phyloP scores from a whole-genome alignment of 139 green algal genomes.

The Tetratostichococcus sp. region DNA sequence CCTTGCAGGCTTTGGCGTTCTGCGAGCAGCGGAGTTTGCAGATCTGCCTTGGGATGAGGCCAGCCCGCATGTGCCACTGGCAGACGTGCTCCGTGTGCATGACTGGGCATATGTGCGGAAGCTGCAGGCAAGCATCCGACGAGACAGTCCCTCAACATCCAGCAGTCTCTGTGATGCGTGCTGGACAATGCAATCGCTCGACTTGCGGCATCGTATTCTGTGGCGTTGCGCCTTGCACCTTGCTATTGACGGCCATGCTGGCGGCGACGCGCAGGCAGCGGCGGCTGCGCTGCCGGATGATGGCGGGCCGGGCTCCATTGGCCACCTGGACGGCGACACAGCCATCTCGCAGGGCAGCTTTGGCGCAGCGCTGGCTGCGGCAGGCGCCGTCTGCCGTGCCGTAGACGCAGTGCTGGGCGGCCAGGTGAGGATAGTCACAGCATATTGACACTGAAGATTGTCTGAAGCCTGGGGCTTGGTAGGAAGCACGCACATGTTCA shows the following conservation, averaged over 20 bases:
- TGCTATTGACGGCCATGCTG: too few relatives aligned
- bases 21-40: conserved; percentile 52
- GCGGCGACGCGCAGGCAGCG: background rate
- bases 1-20: conserved; percentile 45
- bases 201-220: too few relatives aligned
- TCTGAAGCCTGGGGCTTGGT: too few relatives aligned
- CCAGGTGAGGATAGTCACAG: too few relatives aligned
- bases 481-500: too few relatives aligned
- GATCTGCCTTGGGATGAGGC: conserved; percentile 47
- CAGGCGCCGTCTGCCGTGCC: conserved; percentile 61
- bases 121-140: conserved; percentile 43
- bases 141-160: too few relatives aligned
- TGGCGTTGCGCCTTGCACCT: too few relatives aligned
- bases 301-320: conserved; percentile 30
- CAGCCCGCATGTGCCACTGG: conserved; percentile 30
- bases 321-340: conserved; percentile 80
- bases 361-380: conserved; percentile 68
- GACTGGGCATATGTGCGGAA: conserved; percentile 78
- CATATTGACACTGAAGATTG: too few relatives aligned
- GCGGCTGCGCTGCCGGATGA: conserved; percentile 37
- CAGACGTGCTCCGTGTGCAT: conserved; percentile 79
- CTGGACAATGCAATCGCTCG: too few relatives aligned
- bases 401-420: conserved; percentile 63
- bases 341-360: conserved; percentile 66
- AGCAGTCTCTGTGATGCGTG: too few relatives aligned